These are phyloP conservation scores for Zopfia rhizophila DNA, from an alignment of 2,329 filamentous ascomycete genomes.

Conservation along the genomic window DNA sequence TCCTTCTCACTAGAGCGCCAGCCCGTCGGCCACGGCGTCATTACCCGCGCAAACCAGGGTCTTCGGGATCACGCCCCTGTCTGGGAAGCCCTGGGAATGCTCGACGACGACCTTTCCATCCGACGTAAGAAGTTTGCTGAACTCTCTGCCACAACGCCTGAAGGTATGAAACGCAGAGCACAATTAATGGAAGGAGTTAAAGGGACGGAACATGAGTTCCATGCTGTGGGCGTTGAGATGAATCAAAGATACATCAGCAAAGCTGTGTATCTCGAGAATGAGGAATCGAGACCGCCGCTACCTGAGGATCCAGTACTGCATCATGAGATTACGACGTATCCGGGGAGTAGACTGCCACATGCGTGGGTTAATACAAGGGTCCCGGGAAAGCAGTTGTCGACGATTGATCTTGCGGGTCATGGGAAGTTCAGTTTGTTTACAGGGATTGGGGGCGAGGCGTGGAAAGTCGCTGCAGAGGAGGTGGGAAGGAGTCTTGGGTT, in stretches of 20 bases:
- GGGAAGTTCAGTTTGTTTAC: slow-evolving; percentile 46
- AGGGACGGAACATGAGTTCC: slow-evolving; percentile 61
- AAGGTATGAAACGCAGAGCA: slow-evolving; percentile 44
- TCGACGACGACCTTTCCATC: slow-evolving; percentile 29
- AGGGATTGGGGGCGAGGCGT: slow-evolving; percentile 65
- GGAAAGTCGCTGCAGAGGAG: slow-evolving; percentile 60
- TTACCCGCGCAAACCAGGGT: slow-evolving; percentile 65
- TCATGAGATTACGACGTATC: slow-evolving; percentile 63
- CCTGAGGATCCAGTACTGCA: slow-evolving; percentile 55
- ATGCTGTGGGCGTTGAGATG: slow-evolving; percentile 69
- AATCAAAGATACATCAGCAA: slow-evolving; percentile 63
- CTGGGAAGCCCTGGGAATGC: slow-evolving; percentile 57
- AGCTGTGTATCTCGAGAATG: slow-evolving; percentile 59
- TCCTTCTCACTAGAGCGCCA: slow-evolving; percentile 48
- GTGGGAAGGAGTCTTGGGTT: slow-evolving; percentile 56
- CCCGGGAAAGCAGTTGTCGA: slow-evolving; percentile 62
- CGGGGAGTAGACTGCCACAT: slow-evolving; percentile 69
- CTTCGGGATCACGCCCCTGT: slow-evolving; percentile 66
- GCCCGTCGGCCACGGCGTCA: slow-evolving; percentile 58
- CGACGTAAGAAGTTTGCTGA: neutral
- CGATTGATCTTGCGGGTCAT: slow-evolving; percentile 68
- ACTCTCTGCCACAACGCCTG: neutral
- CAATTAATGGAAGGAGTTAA: slow-evolving; percentile 51
- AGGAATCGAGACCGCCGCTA: slow-evolving; percentile 37
- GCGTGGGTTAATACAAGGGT: slow-evolving; percentile 66